Percentiles rank a stretch among this genome's conserved stretches.
Conservation (phyloP, 768 basidiomycete species). For the Boletus rubroflammeus region DNA sequence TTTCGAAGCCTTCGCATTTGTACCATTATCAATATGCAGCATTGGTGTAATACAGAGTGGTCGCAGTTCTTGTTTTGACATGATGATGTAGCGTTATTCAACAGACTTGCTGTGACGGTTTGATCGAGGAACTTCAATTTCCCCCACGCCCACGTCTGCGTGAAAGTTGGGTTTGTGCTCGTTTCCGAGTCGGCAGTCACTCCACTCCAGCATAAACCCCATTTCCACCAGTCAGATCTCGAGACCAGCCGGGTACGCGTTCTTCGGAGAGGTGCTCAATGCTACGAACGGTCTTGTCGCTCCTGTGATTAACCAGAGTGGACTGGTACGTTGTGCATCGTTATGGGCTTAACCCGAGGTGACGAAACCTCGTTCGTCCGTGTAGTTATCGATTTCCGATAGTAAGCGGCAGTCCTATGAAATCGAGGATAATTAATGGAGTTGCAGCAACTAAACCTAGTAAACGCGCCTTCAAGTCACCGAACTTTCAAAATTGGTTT, state of each 20-base stretch:
- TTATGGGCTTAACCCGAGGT: background rate
- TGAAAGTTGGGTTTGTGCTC: background rate
- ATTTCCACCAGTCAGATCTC: background rate
- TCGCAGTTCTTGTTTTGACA: background rate
- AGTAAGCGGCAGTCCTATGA: background rate
- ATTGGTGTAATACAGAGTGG: background rate
- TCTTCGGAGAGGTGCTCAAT: background rate
- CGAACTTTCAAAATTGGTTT: too few species aligned
- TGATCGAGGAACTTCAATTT: background rate
- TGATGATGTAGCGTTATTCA: background rate
- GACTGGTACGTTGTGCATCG: background rate
- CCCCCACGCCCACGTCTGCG: too few species aligned
- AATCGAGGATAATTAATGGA: background rate
- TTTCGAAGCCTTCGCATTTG: background rate
- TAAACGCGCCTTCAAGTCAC: too few species aligned
- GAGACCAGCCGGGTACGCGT: background rate
- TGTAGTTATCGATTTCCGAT: background rate
- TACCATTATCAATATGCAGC: background rate
- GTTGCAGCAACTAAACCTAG: background rate
- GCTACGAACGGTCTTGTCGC: background rate
- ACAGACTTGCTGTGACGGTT: background rate
- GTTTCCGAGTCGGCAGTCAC: too few species aligned
- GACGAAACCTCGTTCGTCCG: background rate
- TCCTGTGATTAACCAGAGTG: background rate
- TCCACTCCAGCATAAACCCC: background rate